Evolutionary conservation across 257 asterid species (phyloP).

Genomic region (Solanum infundibuliforme): DNA sequence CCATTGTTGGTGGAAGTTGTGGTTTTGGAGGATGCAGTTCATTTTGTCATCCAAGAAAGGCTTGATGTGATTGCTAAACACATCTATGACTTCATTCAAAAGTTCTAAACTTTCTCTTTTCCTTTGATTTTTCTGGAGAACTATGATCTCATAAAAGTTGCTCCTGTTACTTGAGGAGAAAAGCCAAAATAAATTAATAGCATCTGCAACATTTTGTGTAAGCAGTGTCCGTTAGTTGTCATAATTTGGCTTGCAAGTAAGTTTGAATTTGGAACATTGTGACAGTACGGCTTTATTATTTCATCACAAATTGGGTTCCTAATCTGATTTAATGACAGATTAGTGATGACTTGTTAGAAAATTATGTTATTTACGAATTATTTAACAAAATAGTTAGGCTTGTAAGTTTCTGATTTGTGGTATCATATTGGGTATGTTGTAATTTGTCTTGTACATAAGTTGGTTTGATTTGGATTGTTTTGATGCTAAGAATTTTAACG

Average conservation of each 20-base stretch:
- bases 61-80: background rate
- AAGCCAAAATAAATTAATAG: background rate
- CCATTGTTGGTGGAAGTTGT: background rate
- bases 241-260: background rate
- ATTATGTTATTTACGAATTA: background rate
- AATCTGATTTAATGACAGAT: background rate
- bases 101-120: background rate
- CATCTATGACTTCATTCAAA: slow-evolving; percentile 2
- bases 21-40: slow-evolving; percentile 2
- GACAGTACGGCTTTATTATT: background rate
- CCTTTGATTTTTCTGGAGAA: background rate
- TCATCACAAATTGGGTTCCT: background rate
- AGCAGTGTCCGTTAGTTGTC: background rate
- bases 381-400: background rate
- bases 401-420: background rate
- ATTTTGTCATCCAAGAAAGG: slow-evolving; percentile 1
- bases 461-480: background rate
- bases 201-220: no score
- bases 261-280: background rate
- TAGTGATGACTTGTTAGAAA: background rate
- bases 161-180: background rate
- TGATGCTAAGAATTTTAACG: background rate
- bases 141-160: background rate
- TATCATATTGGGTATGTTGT: background rate
- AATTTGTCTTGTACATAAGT: background rate